Evolutionary conservation across 495 filamentous ascomycete species (phyloP).

Genomic region (Penicillium manginii): DNA sequence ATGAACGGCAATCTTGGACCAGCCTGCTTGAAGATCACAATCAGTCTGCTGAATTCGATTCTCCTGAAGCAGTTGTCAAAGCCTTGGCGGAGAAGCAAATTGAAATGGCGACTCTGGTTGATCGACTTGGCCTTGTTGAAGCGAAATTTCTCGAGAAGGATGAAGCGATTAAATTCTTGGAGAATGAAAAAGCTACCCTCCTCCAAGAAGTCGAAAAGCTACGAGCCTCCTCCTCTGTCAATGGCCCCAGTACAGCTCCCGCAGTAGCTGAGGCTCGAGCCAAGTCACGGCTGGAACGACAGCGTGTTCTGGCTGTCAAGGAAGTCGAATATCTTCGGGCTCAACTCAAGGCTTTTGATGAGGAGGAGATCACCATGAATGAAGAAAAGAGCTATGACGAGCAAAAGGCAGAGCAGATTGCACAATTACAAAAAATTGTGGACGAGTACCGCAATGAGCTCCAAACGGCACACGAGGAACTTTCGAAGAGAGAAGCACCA

Average conservation of each 20-base stretch:
- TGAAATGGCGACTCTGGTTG: conserved; percentile 74
- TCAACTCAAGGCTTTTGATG: conserved; percentile 88
- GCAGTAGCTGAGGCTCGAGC: conserved; percentile 54
- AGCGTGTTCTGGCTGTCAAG: conserved; percentile 81
- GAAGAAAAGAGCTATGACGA: conserved; percentile 72
- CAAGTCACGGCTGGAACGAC: conserved; percentile 78
- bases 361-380: conserved; percentile 85
- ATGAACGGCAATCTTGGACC: conserved; percentile 84
- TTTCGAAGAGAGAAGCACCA: conserved; percentile 62
- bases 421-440: conserved; percentile 80
- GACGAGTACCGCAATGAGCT: conserved; percentile 89
- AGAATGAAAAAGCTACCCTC: conserved; percentile 65
- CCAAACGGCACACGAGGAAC: conserved; percentile 69
- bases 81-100: conserved; percentile 81
- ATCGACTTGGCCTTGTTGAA: conserved; percentile 75
- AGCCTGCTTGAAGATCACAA: conserved; percentile 77
- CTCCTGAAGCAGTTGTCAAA: conserved; percentile 84
- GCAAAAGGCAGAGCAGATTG: conserved; percentile 73
- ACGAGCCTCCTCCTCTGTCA: conserved; percentile 36
- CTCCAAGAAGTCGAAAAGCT: conserved; percentile 71
- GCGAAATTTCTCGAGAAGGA: conserved; percentile 84
- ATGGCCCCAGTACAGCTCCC: conserved; percentile 37
- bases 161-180: conserved; percentile 69
- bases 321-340: conserved; percentile 93
- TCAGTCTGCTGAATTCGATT: conserved; percentile 72